Conservation (phyloP, 495 filamentous ascomycete species). For the Aspergillus ellipticus region DNA sequence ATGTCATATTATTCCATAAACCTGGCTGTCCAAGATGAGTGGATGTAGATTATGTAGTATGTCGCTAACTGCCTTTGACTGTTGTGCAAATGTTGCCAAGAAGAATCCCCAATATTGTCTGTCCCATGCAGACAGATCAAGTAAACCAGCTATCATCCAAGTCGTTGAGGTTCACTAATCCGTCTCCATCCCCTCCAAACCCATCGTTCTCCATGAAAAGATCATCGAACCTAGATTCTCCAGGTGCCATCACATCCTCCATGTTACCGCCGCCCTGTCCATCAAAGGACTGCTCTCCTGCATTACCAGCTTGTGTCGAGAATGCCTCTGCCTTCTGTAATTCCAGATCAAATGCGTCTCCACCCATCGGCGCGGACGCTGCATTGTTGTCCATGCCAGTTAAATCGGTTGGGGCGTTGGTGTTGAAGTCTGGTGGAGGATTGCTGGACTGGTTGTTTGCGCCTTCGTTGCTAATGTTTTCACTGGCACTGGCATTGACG, state of each 20-base stretch:
- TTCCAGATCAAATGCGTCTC: constrained; percentile 44
- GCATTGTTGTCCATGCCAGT: constrained; percentile 30
- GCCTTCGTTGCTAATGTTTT: constrained; percentile 17
- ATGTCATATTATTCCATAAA: neutral
- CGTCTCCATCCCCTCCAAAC: constrained; percentile 36
- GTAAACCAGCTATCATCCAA: constrained; percentile 46
- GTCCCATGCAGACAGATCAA: constrained; percentile 15
- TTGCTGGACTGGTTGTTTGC: constrained; percentile 17
- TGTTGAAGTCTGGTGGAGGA: constrained; percentile 18
- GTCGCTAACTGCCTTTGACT: neutral
- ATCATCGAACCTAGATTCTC: constrained; percentile 50
- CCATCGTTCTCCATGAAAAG: constrained; percentile 46
- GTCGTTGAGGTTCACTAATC: constrained; percentile 42
- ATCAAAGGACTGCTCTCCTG: constrained; percentile 8
- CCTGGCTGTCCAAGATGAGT: neutral
- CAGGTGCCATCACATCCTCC: constrained; percentile 42
- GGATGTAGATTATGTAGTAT: neutral
- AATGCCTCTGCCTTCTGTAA: constrained; percentile 29
- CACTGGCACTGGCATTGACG: constrained; percentile 15
- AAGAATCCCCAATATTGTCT: neutral
- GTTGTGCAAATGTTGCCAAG: neutral
- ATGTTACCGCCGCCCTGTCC: constrained; percentile 12
- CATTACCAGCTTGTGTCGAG: constrained; percentile 4
- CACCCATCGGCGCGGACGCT: constrained; percentile 30
- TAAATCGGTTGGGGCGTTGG: constrained; percentile 22